These are phyloP conservation scores for Amaranthus hypochondriacus DNA, from an alignment of 148 eudicot species.

Conservation along the genomic window DNA sequence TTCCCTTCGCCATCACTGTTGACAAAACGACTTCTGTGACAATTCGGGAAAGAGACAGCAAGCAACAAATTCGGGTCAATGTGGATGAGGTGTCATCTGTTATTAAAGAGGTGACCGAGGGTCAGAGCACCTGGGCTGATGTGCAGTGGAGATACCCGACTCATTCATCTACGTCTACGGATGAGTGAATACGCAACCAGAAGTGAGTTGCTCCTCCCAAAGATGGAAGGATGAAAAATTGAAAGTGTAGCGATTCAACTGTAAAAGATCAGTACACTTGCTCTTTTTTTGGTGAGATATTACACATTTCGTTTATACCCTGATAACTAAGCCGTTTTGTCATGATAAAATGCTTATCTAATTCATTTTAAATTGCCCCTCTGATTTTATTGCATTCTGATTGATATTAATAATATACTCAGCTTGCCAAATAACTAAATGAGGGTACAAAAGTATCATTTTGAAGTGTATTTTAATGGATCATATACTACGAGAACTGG, in stretches of 20 bases:
- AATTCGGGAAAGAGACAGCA: constrained; percentile 80
- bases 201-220: not conserved
- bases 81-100: constrained; percentile 71
- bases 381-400: not conserved
- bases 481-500: too few species aligned
- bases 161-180: constrained; percentile 47
- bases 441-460: not conserved
- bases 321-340: not conserved
- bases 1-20: constrained; percentile 85
- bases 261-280: not conserved
- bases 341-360: not conserved
- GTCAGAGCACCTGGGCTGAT: constrained; percentile 81
- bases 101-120: constrained; percentile 70
- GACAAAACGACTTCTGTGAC: constrained; percentile 70
- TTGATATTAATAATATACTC: not conserved
- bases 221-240: not conserved
- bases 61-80: constrained; percentile 71
- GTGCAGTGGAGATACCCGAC: constrained; percentile 62
- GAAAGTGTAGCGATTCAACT: not conserved
- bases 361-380: not conserved
- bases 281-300: too few species aligned
- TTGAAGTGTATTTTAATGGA: too few species aligned
- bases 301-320: not conserved
- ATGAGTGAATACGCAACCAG: constrained; percentile 12
- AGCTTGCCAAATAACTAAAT: not conserved